These are phyloP conservation scores for Zanthoxylum bungeanum DNA, from an alignment of 345 rosid genomes.

Conservation along the genomic window DNA sequence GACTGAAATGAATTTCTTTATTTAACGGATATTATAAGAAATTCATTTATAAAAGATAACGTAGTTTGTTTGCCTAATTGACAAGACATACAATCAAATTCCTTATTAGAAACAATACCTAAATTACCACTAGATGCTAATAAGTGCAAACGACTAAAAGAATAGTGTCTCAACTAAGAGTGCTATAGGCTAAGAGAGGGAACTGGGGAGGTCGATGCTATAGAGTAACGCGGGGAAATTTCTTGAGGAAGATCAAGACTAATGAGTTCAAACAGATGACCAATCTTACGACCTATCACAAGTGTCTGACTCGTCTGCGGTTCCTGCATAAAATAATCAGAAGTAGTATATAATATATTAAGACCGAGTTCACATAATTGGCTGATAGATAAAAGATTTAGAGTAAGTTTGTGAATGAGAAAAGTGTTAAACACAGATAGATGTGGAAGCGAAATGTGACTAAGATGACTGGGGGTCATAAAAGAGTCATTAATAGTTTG, in stretches of 20 bases:
- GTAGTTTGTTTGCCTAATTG: no score
- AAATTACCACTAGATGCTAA: slow-evolving; percentile 10
- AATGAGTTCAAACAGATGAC: slow-evolving; percentile 6
- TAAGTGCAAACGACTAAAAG: not conserved
- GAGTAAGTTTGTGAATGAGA: no score
- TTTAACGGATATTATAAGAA: no score
- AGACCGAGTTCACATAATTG: slow-evolving; percentile 9
- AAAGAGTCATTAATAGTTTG: no score
- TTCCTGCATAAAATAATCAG: not conserved
- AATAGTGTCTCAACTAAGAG: slow-evolving; percentile 7
- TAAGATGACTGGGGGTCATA: no score
- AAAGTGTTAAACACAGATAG: no score
- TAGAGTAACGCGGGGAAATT: not conserved
- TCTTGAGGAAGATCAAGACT: not conserved
- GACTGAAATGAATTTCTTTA: no score
- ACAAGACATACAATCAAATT: no score
- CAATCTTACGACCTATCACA: not conserved
- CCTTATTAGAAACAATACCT: not conserved
- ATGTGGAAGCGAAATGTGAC: no score
- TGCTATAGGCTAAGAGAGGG: not conserved
- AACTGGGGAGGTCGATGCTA: not conserved
- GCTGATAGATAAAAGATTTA: slow-evolving; percentile 9
- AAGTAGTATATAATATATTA: not conserved
- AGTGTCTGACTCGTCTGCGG: not conserved
- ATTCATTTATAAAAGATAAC: no score